These are phyloP conservation scores for Endocalyx cinctus DNA, from an alignment of 2,329 filamentous ascomycete genomes.

Conservation along the genomic window DNA sequence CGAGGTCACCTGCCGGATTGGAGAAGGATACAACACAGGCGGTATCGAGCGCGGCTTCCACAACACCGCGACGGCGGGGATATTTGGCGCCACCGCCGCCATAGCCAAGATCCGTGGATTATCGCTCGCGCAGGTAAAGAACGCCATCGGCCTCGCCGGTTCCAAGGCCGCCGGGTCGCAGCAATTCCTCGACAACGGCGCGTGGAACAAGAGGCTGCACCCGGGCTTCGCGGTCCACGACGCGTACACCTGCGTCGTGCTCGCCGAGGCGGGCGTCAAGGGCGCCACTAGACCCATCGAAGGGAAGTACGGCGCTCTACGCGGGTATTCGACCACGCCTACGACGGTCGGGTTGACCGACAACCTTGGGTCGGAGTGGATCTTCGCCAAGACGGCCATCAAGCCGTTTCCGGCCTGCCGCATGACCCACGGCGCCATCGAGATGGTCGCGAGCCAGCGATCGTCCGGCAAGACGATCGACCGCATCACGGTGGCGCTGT, in stretches of 20 bases:
- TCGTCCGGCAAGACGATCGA: constrained; percentile 6
- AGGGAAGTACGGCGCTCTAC: constrained; percentile 17
- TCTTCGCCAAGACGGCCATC: constrained; percentile 18
- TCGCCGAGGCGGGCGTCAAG: constrained; percentile 19
- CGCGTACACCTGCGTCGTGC: constrained; percentile 18
- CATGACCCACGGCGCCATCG: constrained; percentile 24
- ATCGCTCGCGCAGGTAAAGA: constrained; percentile 10
- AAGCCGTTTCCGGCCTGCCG: constrained; percentile 23
- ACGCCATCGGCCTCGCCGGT: constrained; percentile 20
- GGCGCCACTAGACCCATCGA: constrained; percentile 19
- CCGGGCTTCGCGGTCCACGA: constrained; percentile 24
- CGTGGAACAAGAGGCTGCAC: constrained; percentile 25
- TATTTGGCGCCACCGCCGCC: constrained; percentile 23
- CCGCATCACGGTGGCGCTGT: constrained; percentile 15
- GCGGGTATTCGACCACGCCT: constrained; percentile 15
- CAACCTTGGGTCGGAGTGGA: constrained; percentile 16
- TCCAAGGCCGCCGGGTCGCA: constrained; percentile 24
- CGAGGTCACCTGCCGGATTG: constrained; percentile 22
- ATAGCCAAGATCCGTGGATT: constrained; percentile 19
- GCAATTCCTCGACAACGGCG: constrained; percentile 26
- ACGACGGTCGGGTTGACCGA: constrained; percentile 10
- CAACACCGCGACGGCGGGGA: constrained; percentile 22
- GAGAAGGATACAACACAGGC: constrained; percentile 17
- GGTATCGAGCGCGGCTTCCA: constrained; percentile 22
- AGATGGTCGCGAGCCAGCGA: constrained; percentile 14